phyloP scores from a whole-genome alignment of 768 basidiomycete species.

The Kwoniella mangroviensis region DNA sequence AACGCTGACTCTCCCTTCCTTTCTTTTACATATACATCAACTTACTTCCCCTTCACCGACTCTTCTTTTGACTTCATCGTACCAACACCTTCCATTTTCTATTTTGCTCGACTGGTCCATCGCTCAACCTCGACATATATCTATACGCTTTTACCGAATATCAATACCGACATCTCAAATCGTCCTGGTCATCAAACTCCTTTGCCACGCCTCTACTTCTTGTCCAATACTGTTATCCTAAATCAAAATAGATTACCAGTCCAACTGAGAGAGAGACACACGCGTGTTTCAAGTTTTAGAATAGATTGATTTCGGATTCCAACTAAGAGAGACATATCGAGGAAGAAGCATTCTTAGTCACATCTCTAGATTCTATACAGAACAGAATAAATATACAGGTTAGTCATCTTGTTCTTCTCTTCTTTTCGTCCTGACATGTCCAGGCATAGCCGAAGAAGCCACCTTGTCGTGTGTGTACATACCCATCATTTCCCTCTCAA shows the following conservation, averaged over 20 bases:
- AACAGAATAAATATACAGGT: conserved; percentile 14
- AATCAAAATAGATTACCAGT: background rate
- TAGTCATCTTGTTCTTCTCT: conserved; percentile 1
- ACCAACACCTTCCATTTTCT: background rate
- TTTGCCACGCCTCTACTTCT: conserved; percentile 1
- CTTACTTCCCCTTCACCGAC: conserved; percentile 12
- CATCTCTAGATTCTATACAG: background rate
- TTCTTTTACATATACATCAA: background rate
- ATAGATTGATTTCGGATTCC: background rate
- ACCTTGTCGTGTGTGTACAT: background rate
- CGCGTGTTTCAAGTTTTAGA: background rate
- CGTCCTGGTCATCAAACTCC: conserved; percentile 2
- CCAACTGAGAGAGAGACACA: conserved; percentile 3
- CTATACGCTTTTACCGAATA: background rate
- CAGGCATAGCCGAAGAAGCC: background rate
- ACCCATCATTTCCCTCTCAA: background rate
- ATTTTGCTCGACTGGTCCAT: background rate
- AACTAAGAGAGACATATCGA: background rate
- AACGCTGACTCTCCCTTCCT: conserved; percentile 10
- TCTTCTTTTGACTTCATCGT: background rate
- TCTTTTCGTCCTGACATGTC: background rate
- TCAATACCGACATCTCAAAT: background rate
- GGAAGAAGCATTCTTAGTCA: background rate
- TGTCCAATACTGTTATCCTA: background rate
- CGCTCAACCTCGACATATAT: conserved; percentile 3